Percentiles rank a stretch among this genome's conserved stretches.
Evolutionary conservation across 305 asterid genomes (phyloP).

Genomic region (Withania somnifera): DNA sequence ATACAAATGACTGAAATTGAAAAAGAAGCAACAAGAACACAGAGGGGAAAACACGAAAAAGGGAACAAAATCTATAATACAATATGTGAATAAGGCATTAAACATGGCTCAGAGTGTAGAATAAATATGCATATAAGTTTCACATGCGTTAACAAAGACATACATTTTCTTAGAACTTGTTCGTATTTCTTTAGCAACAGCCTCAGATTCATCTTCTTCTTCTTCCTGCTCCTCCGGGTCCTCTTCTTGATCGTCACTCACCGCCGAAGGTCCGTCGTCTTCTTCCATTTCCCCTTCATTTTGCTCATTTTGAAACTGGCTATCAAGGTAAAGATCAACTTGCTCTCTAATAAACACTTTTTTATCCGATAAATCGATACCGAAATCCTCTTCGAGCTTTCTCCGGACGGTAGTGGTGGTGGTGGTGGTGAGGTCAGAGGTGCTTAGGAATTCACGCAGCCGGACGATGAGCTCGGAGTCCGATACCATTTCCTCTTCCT

Average conservation of each 20-base stretch:
- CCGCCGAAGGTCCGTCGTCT: not conserved
- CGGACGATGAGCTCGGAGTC: slow-evolving; percentile 61
- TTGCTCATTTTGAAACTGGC: slow-evolving; percentile 27
- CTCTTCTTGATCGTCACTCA: slow-evolving; percentile 20
- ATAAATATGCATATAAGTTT: not conserved
- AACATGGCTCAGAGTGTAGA: not conserved
- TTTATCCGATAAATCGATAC: slow-evolving; percentile 69
- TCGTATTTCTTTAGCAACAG: not conserved
- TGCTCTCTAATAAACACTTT: slow-evolving; percentile 71
- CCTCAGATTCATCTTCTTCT: not conserved
- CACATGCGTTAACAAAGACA: not conserved
- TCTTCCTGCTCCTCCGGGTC: not conserved
- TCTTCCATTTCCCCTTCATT: slow-evolving; percentile 14
- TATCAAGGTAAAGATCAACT: slow-evolving; percentile 58
- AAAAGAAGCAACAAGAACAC: too few species aligned
- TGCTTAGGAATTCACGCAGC: slow-evolving; percentile 55
- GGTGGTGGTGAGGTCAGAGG: slow-evolving; percentile 72
- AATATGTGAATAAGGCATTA: not conserved
- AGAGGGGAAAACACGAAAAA: too few species aligned
- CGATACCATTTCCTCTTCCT: slow-evolving; percentile 40
- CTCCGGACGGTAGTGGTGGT: slow-evolving; percentile 62
- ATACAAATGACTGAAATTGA: too few species aligned
- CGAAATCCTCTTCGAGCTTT: slow-evolving; percentile 67
- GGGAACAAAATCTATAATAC: too few species aligned
- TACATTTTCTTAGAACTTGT: not conserved